Evolutionary conservation across 208 protist species (phyloP).

Genomic region (Sergeia podlipaevii): DNA sequence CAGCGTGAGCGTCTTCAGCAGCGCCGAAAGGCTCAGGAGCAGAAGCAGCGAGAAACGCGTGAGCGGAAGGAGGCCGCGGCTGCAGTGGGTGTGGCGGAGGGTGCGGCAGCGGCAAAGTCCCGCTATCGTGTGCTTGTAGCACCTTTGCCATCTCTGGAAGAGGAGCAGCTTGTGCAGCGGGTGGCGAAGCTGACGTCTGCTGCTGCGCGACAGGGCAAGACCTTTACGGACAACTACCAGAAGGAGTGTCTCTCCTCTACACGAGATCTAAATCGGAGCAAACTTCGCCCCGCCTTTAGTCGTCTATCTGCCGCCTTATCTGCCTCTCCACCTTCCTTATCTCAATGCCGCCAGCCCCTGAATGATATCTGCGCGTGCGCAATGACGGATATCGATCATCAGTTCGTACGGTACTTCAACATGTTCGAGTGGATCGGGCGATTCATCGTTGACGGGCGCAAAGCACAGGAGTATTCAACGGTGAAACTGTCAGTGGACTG

Average conservation of each 20-base stretch:
- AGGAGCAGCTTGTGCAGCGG: conserved; percentile 51
- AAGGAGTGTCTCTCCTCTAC: conserved; percentile 42
- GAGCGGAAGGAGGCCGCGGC: conserved; percentile 31
- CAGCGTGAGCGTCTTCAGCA: conserved; percentile 62
- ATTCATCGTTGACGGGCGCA: conserved; percentile 55
- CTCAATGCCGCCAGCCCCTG: conserved; percentile 58
- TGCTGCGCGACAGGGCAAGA: conserved; percentile 46
- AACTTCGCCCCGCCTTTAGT: conserved; percentile 49
- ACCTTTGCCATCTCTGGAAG: conserved; percentile 38
- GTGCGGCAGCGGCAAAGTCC: conserved; percentile 5
- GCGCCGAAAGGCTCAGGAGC: conserved; percentile 61
- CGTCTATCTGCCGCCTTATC: conserved; percentile 31
- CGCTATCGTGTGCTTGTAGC: conserved; percentile 14
- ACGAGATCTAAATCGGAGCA: conserved; percentile 77
- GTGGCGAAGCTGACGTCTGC: conserved; percentile 35
- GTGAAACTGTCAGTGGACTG: conserved; percentile 34
- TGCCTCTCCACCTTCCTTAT: conserved; percentile 11
- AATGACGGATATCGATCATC: conserved; percentile 56
- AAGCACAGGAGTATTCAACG: conserved; percentile 36
- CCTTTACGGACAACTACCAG: conserved; percentile 78
- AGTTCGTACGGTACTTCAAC: conserved; percentile 84
- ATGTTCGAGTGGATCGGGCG: conserved; percentile 47
- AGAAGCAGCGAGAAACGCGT: conserved; percentile 34
- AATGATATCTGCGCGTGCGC: conserved; percentile 43
- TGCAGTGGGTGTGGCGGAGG: not conserved